Evolutionary conservation across 768 basidiomycete genomes (phyloP).

Genomic region (Boletus bicolor): DNA sequence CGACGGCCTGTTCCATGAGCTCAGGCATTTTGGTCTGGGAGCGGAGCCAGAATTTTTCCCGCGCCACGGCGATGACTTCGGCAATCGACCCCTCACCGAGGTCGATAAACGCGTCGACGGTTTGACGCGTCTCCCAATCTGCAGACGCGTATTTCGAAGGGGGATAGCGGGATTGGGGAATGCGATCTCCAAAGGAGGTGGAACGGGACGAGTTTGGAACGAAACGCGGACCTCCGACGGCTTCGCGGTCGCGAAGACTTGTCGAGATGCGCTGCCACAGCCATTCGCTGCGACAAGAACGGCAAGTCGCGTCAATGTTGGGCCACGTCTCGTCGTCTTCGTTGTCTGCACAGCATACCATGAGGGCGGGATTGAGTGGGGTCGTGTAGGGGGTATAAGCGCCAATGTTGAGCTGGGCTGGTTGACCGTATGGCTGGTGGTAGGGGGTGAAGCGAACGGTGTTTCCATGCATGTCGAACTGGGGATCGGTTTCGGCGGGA

Average conservation of each 20-base stretch:
- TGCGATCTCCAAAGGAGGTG: conserved; percentile 15
- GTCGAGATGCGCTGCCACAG: conserved; percentile 57
- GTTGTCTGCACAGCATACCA: conserved; percentile 59
- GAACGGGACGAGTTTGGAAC: conserved; percentile 18
- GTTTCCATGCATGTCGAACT: conserved; percentile 34
- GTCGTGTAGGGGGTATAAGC: conserved; percentile 25
- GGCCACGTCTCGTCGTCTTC: conserved; percentile 72
- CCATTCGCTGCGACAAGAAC: conserved; percentile 61
- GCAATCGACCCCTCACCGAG: conserved; percentile 64
- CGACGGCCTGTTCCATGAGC: conserved; percentile 65
- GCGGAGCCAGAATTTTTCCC: conserved; percentile 71
- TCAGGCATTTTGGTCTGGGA: conserved; percentile 62
- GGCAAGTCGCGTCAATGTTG: conserved; percentile 63
- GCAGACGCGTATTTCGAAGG: conserved; percentile 30
- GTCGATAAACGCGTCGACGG: conserved; percentile 70
- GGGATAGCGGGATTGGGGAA: conserved; percentile 20
- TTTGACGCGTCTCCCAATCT: conserved; percentile 69
- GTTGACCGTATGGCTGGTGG: conserved; percentile 29
- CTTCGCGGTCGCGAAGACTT: conserved; percentile 51
- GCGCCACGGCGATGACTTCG: conserved; percentile 57
- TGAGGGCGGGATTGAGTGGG: conserved; percentile 27
- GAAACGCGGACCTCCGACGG: conserved; percentile 47
- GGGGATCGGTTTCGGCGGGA: conserved; percentile 37
- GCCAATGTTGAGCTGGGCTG: conserved; percentile 18
- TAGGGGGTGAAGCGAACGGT: conserved; percentile 31